Evolutionary conservation across 441 rosid genomes (phyloP), one percentile per base, ranked within the genome.

Genomic region (Pelargonium citronellum): DNA sequence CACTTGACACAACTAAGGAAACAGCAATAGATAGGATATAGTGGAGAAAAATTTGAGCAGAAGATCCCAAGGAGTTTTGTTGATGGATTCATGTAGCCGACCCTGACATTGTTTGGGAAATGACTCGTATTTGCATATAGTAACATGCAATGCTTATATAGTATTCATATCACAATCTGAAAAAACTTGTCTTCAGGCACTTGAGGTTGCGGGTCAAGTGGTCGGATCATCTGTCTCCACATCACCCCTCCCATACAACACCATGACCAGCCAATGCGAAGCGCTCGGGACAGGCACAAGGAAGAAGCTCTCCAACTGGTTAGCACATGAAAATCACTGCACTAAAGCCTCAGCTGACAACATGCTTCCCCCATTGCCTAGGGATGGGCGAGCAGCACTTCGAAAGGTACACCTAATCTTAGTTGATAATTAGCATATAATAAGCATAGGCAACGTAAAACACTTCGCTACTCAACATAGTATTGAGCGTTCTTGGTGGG

Each of bases 191-290:
- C 62, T 78, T 68, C 85, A 95, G 98, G 96, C 99, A 1, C 96
- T 92, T 13, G 88, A 86, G 84, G 96, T 92, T 34, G 99, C 98
- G 27, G 96, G 98, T 77, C 92, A 91, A 80, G 98, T 95, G 68
- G 96, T 92, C 19, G 95, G 87, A 73, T 81, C 92, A 69, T 78
- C 91, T 4, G 77, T 89, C 76, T 86, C 96, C 63, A 84, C 89
- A 46, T 95, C 98, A 11, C 98, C 97, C 1, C 95, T 90, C 66
- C 96, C 99, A 46, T 92, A 82, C 22, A 78, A 88, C 73, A 76
- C 97, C 69, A 82, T 88, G 96, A 78, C 96, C 22, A 86, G 84
- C 77, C 93, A 83, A 47, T 95, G 99, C 16, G 98, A 95, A 84
- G 91, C 92, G 51, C 86, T 91, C 68, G 96, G 97, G 60, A 79